phyloP scores from a whole-genome alignment of 805 yeast genomes.

The Priceomyces fermenticarens region DNA sequence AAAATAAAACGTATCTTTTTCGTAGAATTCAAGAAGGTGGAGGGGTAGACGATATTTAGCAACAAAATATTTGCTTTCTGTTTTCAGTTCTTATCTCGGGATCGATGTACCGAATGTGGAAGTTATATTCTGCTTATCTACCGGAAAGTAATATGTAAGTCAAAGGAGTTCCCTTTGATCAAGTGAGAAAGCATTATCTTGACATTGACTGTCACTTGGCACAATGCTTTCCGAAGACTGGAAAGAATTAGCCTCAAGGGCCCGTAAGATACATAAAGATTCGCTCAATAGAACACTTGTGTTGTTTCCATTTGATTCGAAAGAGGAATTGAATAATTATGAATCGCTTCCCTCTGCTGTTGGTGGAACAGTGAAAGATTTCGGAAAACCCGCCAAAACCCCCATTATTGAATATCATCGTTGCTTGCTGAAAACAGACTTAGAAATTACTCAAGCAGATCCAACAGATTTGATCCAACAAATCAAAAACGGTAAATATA shows the following conservation, averaged over 20 bases:
- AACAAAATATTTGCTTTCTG: too few species aligned
- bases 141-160: too few species aligned
- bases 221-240: conserved; percentile 7
- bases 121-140: too few species aligned
- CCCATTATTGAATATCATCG: conserved; percentile 14
- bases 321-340: conserved; percentile 7
- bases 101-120: too few species aligned
- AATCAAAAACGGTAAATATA: conserved; percentile 8
- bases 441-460: conserved; percentile 16
- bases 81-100: too few species aligned
- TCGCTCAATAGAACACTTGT: conserved; percentile 15
- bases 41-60: too few species aligned
- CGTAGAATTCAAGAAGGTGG: too few species aligned
- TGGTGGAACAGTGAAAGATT: conserved; percentile 13
- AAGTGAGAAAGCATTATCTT: too few species aligned
- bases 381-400: conserved; percentile 17
- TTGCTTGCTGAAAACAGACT: conserved; percentile 10
- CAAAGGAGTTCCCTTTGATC: too few species aligned
- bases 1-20: too few species aligned
- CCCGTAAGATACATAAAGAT: conserved; percentile 10
- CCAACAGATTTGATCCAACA: conserved; percentile 13
- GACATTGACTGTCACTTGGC: too few species aligned
- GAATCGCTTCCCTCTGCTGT: conserved; percentile 16
- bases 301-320: conserved; percentile 15
- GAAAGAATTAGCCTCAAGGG: conserved; percentile 13